Base-by-base conservation (phyloP, 2,329 filamentous ascomycete genomes). In the Fusarium sp. region DNA sequence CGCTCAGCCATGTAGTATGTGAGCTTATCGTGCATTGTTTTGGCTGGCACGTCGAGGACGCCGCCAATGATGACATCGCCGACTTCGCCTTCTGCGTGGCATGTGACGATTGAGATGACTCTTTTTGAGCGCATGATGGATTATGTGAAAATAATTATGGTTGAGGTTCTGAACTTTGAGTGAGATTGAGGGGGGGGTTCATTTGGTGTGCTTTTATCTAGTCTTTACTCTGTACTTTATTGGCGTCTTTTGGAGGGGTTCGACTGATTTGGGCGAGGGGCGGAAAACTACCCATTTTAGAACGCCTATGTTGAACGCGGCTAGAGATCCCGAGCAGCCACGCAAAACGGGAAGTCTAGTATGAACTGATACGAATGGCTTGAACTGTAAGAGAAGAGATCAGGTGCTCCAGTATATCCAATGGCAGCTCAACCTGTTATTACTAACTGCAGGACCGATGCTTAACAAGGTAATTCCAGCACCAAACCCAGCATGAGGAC, bases 11-110 rank as follows among this genome's bases (percentile, higher is more conserved):
- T 77, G 67, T 86, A 84, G 70, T 85, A 77, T 7, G 79, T 70
- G 23, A 87, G 73, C 69, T 87, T 87, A 8, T 86, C 84, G 63
- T 80, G 84, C 85, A 87, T 86, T 23, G 83, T 85, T 37, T 81
- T 81, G 16, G 81, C 82, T 4, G 79, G 76, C 2, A 81, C 78
- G 38, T 87, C 84, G 2, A 83, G 78, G 6, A 86, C 83, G 23
- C 85, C 86, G 21, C 84, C 84, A 16, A 82, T 80, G 49, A 87
- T 81, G 18, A 87, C 86, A 72, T 87, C 85, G 55, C 86, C 83
- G 1, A 86, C 83, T 74, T 82, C 81, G 56, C 84, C 84, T 67
- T 81, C 82, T 18, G 81, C 79, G 45, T 84, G 83, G 63, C 78
- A 79, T 39, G 80, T 78, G 9, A 84, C 79, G 18, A 83, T 69